phyloP scores from a whole-genome alignment of 2,329 filamentous ascomycete genomes.

The Pseudogymnoascus sp. region DNA sequence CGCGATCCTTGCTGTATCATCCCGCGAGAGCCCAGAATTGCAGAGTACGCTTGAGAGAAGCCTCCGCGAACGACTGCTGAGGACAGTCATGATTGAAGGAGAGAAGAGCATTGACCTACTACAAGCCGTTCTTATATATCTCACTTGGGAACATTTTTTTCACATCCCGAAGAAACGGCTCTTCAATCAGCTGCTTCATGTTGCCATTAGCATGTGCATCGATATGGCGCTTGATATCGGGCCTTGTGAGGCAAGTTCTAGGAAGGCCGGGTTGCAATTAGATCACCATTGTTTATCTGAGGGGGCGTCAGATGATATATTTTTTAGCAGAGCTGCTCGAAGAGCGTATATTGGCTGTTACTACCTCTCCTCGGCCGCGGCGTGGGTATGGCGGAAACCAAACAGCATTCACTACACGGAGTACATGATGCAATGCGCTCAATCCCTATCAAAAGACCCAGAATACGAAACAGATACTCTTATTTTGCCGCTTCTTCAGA shows the following conservation, averaged over 20 bases:
- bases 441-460: constrained; percentile 15
- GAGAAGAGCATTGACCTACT: constrained; percentile 24
- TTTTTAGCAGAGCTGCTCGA: constrained; percentile 10
- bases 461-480: constrained; percentile 20
- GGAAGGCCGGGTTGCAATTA: constrained; percentile 9
- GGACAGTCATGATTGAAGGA: constrained; percentile 12
- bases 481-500: constrained; percentile 19
- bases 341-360: constrained; percentile 18
- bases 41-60: neutral
- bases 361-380: constrained; percentile 17
- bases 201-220: constrained; percentile 18
- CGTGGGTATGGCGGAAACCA: constrained; percentile 15
- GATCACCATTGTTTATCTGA: neutral
- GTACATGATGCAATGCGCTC: constrained; percentile 18
- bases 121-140: constrained; percentile 22
- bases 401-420: constrained; percentile 14
- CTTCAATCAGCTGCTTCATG: constrained; percentile 18
- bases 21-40: neutral
- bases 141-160: constrained; percentile 19
- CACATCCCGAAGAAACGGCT: constrained; percentile 19
- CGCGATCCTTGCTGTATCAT: constrained; percentile 15
- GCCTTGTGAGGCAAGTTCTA: constrained; percentile 11
- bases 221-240: constrained; percentile 17
- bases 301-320: neutral
- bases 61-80: neutral